Conservation (phyloP, 192 early-diverging fungal species). For the Backusella morwellensis region DNA sequence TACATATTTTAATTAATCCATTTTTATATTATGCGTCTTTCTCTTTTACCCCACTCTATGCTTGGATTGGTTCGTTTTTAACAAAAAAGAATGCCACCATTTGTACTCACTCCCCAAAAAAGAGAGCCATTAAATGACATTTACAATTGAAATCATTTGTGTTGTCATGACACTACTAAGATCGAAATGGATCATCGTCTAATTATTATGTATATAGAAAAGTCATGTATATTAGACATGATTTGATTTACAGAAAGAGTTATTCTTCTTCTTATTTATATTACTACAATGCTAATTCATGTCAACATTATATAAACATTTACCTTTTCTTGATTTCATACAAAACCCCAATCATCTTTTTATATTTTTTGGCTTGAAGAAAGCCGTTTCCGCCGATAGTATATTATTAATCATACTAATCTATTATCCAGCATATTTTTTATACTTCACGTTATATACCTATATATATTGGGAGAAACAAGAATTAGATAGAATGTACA, state of each 20-base stretch:
- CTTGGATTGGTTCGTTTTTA: slow-evolving; percentile 1
- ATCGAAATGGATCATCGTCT: background rate
- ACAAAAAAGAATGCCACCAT: background rate
- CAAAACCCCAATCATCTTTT: background rate
- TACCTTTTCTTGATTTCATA: background rate
- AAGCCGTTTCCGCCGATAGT: background rate
- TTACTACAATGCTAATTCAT: background rate
- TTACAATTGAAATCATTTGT: background rate
- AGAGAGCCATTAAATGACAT: background rate
- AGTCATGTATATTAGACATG: background rate
- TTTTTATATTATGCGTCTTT: background rate
- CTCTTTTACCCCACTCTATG: background rate
- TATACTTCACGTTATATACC: background rate
- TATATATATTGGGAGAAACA: background rate
- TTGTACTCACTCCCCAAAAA: background rate
- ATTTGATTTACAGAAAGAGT: background rate
- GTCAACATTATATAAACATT: background rate
- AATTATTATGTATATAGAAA: background rate
- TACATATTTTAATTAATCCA: slow-evolving; percentile 1
- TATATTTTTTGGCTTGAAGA: background rate
- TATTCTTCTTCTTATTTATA: background rate
- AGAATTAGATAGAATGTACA: background rate
- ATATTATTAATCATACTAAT: background rate
- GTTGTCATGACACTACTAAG: background rate
- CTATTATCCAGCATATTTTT: background rate